Conservation (phyloP, 192 early-diverging fungal species). For the Dissophora globulifera region DNA sequence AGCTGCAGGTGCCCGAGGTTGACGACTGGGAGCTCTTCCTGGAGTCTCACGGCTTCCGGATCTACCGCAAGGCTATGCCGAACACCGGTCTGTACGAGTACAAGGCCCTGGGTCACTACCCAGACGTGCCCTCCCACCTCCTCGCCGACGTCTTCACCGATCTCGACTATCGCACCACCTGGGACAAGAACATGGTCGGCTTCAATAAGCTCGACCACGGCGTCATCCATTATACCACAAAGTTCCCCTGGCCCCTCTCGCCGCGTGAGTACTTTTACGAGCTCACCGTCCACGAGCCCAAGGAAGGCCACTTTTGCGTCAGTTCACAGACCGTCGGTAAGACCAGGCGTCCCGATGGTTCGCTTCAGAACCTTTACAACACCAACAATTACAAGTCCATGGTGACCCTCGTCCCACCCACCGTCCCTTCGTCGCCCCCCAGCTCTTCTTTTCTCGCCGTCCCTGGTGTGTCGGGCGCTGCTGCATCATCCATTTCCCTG, state of each 20-base stretch:
- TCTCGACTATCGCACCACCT: conserved; percentile 61
- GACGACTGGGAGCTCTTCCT: conserved; percentile 54
- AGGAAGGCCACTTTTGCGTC: conserved; percentile 41
- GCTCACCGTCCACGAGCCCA: conserved; percentile 51
- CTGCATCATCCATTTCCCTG: conserved; percentile 28
- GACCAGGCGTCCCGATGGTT: conserved; percentile 29
- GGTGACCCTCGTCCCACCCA: conserved; percentile 41
- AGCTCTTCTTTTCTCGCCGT: conserved; percentile 9
- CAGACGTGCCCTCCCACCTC: conserved; percentile 51
- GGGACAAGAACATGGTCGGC: conserved; percentile 66
- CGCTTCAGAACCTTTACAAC: conserved; percentile 27
- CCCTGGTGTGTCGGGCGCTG: conserved; percentile 27
- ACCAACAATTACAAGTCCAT: conserved; percentile 53
- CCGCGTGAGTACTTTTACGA: conserved; percentile 63
- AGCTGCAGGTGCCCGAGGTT: conserved; percentile 36
- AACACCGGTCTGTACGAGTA: conserved; percentile 60
- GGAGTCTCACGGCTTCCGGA: conserved; percentile 52
- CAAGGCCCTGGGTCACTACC: conserved; percentile 57
- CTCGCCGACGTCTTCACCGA: conserved; percentile 63
- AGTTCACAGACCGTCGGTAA: conserved; percentile 50
- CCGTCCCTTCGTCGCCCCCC: neutral
- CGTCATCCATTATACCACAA: conserved; percentile 57
- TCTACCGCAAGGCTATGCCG: conserved; percentile 54
- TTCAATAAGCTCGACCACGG: conserved; percentile 49
- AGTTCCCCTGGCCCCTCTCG: conserved; percentile 63